Base-by-base conservation (phyloP, 257 asterid genomes). In the Leptodermis oblonga region DNA sequence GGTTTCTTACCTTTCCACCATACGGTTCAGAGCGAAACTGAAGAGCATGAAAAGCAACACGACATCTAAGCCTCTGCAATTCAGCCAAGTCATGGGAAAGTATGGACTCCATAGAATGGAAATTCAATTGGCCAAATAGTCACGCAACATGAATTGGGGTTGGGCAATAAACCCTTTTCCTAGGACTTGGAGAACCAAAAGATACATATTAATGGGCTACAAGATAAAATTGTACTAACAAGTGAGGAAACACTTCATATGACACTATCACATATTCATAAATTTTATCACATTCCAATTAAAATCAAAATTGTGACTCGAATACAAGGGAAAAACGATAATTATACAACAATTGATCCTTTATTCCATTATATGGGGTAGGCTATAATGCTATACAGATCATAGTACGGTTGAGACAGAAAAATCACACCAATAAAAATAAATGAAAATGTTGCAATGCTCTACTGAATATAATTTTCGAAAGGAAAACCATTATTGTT, bases 41-140 rank as follows among this genome's bases (percentile, higher is more conserved):
- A 77, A 94, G 88, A 53, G 90, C 96, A 15, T 89, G 87, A 86
- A 84, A 94, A 78, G 98, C 96, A 71, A 89, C 96, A 68, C 96
- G 90, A 64, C 99, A 94, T 82, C 99, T 87, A 68, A 94, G 97
- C 85, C 99, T 88, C 77, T 91, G 98, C 81, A 83, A 79, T 82
- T 94, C 99, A 49, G 80, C 87, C 85, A 94, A 79, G 87, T 84
- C 83, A 42, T 90, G 77, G 41, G 96, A 90, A 77, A 94, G 98
- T 72, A 66, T 78, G 72, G 98, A 71, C 98, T 94, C 89, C 61
- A 73, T 71, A 62, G 51, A 68, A 75, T 67, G 14, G 8, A 13
- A n/a, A 49, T 31, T 25, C 34, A 22, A 49, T 30, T 52, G 30
- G 30, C 23, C 59, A 52, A 52, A 52, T n/a, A 52, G 13, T 52